phyloP scores from a whole-genome alignment of 2,329 filamentous ascomycete genomes.

The Eutypella sp. region DNA sequence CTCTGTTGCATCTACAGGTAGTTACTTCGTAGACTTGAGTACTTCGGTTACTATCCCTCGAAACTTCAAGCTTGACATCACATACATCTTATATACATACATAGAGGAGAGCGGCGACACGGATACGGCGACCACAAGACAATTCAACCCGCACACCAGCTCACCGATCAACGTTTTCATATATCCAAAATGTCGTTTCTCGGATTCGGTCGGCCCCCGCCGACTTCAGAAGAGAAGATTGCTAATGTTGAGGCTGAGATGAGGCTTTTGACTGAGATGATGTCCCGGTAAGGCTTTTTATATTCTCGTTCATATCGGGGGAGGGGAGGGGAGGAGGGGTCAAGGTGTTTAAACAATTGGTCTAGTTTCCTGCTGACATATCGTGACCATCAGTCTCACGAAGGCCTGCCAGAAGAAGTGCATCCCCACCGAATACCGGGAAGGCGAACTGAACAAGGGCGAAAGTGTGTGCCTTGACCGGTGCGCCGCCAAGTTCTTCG shows the following conservation, averaged over 20 bases:
- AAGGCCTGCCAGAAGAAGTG: constrained; percentile 92
- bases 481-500: constrained; percentile 97
- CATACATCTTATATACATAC: too few relatives aligned
- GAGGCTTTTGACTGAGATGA: constrained; percentile 97
- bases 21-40: too few relatives aligned
- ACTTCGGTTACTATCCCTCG: too few relatives aligned
- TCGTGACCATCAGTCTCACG: constrained; percentile 56
- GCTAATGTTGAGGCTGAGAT: constrained; percentile 94
- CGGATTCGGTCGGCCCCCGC: constrained; percentile 71
- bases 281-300: constrained; percentile 74
- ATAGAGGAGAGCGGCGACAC: too few relatives aligned
- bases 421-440: constrained; percentile 86
- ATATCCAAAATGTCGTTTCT: constrained; percentile 62
- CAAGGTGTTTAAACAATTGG: too few relatives aligned
- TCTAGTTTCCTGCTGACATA: constrained; percentile 10
- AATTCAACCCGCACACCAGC: too few relatives aligned
- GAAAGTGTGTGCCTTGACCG: constrained; percentile 97
- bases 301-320: too few relatives aligned
- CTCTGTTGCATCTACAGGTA: not conserved
- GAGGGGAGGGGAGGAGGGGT: too few relatives aligned
- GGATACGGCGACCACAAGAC: too few relatives aligned
- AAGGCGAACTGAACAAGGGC: constrained; percentile 96
- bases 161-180: not conserved
- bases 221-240: constrained; percentile 95
- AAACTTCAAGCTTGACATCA: constrained; percentile 6